Base-by-base conservation (phyloP, 192 early-diverging fungal genomes). In the Dimargaris cristalligena region DNA sequence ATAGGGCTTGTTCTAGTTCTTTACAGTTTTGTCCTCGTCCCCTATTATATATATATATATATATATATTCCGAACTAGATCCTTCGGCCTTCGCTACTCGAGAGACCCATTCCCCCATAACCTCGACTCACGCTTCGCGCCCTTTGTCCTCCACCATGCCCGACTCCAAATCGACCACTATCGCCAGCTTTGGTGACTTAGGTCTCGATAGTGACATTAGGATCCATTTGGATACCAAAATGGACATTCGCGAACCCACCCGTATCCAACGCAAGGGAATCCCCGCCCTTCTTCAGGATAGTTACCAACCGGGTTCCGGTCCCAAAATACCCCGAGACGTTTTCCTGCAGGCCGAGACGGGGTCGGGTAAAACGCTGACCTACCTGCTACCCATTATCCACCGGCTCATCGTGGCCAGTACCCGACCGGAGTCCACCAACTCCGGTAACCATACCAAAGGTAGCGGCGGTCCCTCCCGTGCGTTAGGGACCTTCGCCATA, bases 351-450 rank as follows among this genome's bases (percentile, higher is more conserved):
- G 90, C 94, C 18, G 87, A 91, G 60, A 99, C 94, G 2, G 97
- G 97, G 52, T 94, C 91, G 4, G 97, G 97, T 59, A 99, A 99
- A 67, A 99, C 97, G 0, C 73, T 99, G 45, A 78, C 93, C 2
- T 99, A 90, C 63, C 74, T 97, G 28, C 70, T 96, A 38, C 97
- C 97, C 18, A 92, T 99, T 57, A 60, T 97, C 31, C 84, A 97
- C 64, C 77, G 84, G 22, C 60, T 99, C n/a, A 70, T 99, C 33
- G 65, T 69, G 47, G 82, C 89, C 16, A 75, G 82, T 28, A 64
- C 69, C 18, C 58, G 71, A 57, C 48, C 44, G 4, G 28, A 45
- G 23, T 20, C 31, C 26, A 61, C 48, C 50, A 59, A 66, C 20
- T 33, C 63, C 14, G 32, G 60, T 58, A 48, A 59, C 58, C 13